Evolutionary conservation across 2,329 filamentous ascomycete genomes (phyloP).

Genomic region (Myotisia sp.): DNA sequence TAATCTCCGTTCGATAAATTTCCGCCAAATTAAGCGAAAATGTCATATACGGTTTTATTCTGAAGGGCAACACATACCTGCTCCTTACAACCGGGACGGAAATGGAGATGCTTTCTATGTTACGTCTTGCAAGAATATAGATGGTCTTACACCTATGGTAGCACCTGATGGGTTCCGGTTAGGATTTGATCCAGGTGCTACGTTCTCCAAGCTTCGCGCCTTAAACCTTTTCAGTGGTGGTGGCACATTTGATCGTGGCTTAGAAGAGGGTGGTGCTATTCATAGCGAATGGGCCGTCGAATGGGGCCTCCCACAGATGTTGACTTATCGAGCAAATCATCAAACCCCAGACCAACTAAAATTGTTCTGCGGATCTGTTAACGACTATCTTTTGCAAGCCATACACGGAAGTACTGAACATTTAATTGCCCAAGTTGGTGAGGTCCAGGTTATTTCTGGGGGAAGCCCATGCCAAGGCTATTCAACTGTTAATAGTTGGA

Average conservation of each 20-base stretch:
- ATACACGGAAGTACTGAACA: constrained; percentile 36
- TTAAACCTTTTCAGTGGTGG: constrained; percentile 66
- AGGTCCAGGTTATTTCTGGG: constrained; percentile 54
- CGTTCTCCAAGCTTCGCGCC: constrained; percentile 37
- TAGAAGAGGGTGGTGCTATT: constrained; percentile 57
- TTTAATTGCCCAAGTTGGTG: constrained; percentile 44
- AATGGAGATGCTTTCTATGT: constrained; percentile 54
- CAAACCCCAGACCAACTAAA: constrained; percentile 25
- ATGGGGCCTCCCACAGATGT: constrained; percentile 47
- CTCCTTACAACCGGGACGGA: constrained; percentile 52
- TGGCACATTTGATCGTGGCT: constrained; percentile 60
- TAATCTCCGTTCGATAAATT: constrained; percentile 25
- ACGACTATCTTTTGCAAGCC: constrained; percentile 47
- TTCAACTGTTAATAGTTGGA: constrained; percentile 47
- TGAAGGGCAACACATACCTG: constrained; percentile 31
- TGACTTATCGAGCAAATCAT: constrained; percentile 59
- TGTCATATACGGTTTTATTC: constrained; percentile 49
- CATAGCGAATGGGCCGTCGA: constrained; percentile 57
- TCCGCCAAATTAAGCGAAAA: constrained; percentile 35
- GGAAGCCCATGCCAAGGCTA: constrained; percentile 71
- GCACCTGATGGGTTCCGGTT: constrained; percentile 31
- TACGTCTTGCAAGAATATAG: constrained; percentile 26
- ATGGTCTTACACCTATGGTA: constrained; percentile 9
- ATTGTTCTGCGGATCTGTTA: constrained; percentile 57
- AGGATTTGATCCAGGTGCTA: constrained; percentile 38